These are phyloP conservation scores for Aspergillus caelatus DNA, from an alignment of 2,329 filamentous ascomycete species.

Conservation along the genomic window DNA sequence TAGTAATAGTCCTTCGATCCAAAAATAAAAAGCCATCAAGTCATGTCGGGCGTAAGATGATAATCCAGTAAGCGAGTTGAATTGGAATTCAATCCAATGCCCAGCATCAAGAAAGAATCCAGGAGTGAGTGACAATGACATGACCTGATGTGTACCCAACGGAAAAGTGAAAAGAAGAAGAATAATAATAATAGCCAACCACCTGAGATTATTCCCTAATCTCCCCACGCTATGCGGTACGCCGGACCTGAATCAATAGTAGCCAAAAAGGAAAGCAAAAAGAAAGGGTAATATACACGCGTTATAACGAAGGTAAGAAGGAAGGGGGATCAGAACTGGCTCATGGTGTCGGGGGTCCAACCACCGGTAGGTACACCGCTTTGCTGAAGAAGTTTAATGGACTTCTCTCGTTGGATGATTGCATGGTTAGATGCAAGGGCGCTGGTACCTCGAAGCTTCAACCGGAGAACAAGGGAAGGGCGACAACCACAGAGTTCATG, in stretches of 20 bases:
- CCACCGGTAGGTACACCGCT: background rate
- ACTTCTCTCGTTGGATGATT: background rate
- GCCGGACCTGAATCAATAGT: constrained; percentile 4
- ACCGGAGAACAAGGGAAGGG: background rate
- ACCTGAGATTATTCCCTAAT: constrained; percentile 9
- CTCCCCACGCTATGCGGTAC: constrained; percentile 38
- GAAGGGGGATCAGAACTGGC: background rate
- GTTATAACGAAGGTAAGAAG: constrained; percentile 7
- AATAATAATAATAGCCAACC: background rate
- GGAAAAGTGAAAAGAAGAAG: background rate
- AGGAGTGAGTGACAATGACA: constrained; percentile 25
- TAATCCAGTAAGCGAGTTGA: background rate
- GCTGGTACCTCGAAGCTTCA: background rate
- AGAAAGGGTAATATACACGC: constrained; percentile 15
- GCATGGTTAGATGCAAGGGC: background rate
- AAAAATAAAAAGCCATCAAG: background rate
- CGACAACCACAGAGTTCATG: background rate
- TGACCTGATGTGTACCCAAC: constrained; percentile 9
- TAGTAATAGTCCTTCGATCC: background rate
- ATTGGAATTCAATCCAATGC: background rate
- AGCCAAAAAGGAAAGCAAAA: constrained; percentile 14
- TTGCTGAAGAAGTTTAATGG: background rate
- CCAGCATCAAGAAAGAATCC: constrained; percentile 1
- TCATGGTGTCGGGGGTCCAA: background rate
- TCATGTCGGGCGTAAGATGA: background rate